Base-by-base conservation (phyloP, 345 rosid genomes). In the Theobroma cacao region DNA sequence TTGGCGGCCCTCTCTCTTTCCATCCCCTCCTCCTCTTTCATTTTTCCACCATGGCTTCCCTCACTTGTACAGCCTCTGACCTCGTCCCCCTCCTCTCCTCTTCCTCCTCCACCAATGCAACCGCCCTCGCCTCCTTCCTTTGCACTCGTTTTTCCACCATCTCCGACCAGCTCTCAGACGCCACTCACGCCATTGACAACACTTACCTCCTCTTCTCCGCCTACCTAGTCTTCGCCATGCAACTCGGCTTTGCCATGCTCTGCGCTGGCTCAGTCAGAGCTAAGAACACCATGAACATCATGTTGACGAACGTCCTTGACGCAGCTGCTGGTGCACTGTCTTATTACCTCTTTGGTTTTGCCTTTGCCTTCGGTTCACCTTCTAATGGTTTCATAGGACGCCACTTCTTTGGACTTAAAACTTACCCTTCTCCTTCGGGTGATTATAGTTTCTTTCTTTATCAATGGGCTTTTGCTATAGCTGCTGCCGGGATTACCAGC, bases 391-490 rank as follows among this genome's bases (percentile, higher is more conserved):
- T 93, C 87, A 87, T 93, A 3, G 97, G 95, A 1, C 82, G 80
- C 40, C 93, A 91, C 30, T 83, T 78, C 84, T 93, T 93, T 53
- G 94, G 86, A 34, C 88, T 93, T 24, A 75, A 73, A 11, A 28
- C 74, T 2, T 69, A 73, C 76, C 94, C 95, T 6, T 60, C 84
- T 14, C 40, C 64, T 24, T 0, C 69, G 0, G 10, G 1, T 31
- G 95, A 93, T 80, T 93, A 86, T 80, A 82, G 94, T 76, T 85
- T 85, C 73, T 91, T 93, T 47, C 92, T 91, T 9, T 91, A 86
- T 41, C 97, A 93, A 14, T 93, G 97, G 97, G 91, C 95, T 36
- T 93, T 89, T 68, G 93, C 97, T 4, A 93, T 93, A 8, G 92
- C 94, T 4, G 94, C 91, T 0, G 91, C 97, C 0, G 95, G 97